phyloP scores from a whole-genome alignment of 2,329 filamentous ascomycete genomes.

The Sarocladium brachiariae region DNA sequence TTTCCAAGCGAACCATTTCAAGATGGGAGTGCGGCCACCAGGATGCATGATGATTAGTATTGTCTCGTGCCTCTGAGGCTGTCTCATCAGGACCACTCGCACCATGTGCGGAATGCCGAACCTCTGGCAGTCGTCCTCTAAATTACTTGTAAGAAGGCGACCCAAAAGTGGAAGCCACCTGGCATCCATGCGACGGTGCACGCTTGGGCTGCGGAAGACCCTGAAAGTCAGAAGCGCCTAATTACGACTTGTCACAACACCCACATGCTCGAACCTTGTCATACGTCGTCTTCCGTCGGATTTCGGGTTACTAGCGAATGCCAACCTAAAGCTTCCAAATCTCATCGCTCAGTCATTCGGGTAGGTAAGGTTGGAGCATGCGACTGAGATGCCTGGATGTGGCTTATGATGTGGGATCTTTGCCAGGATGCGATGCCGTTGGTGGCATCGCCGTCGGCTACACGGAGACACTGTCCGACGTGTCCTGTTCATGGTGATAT shows the following conservation, averaged over 20 bases:
- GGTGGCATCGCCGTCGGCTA: constrained; percentile 1
- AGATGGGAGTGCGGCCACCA: background rate
- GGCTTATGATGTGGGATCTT: background rate
- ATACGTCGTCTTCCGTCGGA: no score
- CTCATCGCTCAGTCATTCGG: no score
- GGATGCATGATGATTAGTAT: background rate
- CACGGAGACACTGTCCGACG: background rate
- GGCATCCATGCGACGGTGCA: background rate
- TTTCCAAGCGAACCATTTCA: background rate
- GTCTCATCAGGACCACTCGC: background rate
- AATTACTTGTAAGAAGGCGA: background rate
- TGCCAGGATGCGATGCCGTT: background rate
- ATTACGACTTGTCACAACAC: no score
- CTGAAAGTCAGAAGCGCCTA: background rate
- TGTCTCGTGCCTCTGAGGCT: background rate
- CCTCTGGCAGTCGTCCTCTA: background rate
- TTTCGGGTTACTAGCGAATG: no score
- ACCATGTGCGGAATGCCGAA: background rate
- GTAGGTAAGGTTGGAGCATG: no score
- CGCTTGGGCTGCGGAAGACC: background rate
- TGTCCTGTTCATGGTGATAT: background rate
- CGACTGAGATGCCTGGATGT: background rate
- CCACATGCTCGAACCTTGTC: no score
- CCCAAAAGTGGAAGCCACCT: background rate
- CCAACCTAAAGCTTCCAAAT: no score